Conservation (phyloP, 2,329 filamentous ascomycete genomes). For the Xylaria sp. region DNA sequence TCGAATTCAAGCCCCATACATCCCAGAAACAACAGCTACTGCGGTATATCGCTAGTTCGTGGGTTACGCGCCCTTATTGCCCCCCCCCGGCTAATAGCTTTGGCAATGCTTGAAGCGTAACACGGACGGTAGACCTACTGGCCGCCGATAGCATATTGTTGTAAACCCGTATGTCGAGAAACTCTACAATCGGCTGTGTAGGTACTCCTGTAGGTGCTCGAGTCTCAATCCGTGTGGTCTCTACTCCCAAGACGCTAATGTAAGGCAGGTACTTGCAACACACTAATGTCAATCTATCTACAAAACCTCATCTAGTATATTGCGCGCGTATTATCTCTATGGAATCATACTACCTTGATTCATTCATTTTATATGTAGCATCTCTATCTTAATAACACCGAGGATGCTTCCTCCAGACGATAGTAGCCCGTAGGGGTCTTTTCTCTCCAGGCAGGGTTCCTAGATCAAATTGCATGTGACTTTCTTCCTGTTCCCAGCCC, state of each 20-base stretch:
- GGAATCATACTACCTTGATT: no score
- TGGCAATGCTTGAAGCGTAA: background rate
- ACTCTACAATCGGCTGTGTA: no score
- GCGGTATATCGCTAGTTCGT: background rate
- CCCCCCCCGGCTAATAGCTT: conserved; percentile 6
- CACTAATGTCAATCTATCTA: no score
- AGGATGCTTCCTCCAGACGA: background rate
- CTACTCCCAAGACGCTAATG: no score
- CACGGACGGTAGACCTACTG: background rate
- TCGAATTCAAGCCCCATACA: background rate
- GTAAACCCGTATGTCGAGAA: background rate
- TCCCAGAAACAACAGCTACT: no score
- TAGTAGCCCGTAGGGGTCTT: background rate
- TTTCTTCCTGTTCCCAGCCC: background rate
- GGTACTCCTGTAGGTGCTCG: no score
- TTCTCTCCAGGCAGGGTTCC: background rate
- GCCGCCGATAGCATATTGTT: background rate
- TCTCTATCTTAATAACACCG: background rate
- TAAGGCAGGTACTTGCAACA: no score
- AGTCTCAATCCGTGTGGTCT: no score
- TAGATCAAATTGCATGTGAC: conserved; percentile 18
- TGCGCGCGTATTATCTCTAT: no score
- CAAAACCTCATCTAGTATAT: no score
- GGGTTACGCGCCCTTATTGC: conserved; percentile 1
- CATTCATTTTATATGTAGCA: no score